Base-by-base conservation (phyloP, 2,329 filamentous ascomycete species). In the Myrmaecium sp. region DNA sequence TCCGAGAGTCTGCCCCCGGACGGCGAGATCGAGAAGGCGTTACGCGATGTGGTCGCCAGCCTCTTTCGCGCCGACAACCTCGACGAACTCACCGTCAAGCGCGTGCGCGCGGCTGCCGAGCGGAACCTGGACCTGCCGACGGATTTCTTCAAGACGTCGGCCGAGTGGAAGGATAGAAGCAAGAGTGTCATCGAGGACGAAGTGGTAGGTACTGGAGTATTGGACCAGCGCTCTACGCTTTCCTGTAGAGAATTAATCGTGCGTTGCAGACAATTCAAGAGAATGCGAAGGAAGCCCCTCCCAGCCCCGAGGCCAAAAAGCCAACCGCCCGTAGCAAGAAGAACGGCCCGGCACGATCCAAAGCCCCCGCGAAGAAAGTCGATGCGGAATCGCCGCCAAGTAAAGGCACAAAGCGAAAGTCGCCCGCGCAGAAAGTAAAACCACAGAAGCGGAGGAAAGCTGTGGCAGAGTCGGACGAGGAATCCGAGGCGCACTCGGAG, bases 41-140 rank as follows among this genome's bases (percentile, higher is more conserved):
- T 64, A 8, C 49, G 47, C 30, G 40, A 53, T 31, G 44, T 51
- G 15, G 57, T 62, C 19, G 42, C 49, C 23, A 37, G 46, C 3
- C 42, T 55, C 8, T 42, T 57, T 40, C 51, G 52, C 27, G 36
- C 40, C 3, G 51, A 49, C 29, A 48, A 64, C 12, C 43, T 48
- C 17, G 59, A 67, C 5, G 57, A 67, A 26, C 45, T 72, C 33
- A 71, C 69, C 0, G 54, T 72, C 27, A 71, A 68, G 34, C 55
- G 55, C 29, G 60, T 71, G 26, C 63, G 69, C 25, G 40, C 52
- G 16, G 56, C 56, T 14, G 60, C 59, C 4, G 68, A 71, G 41
- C 47, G 58, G 30, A 44, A 57, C 25, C 44, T 74, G 7, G 56
- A 54, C 17, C 47, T 74, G 13, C 51, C 58, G 5, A 48, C 51